Conservation (phyloP, 2,329 filamentous ascomycete genomes). For the Pseudocercospora macadamiae region DNA sequence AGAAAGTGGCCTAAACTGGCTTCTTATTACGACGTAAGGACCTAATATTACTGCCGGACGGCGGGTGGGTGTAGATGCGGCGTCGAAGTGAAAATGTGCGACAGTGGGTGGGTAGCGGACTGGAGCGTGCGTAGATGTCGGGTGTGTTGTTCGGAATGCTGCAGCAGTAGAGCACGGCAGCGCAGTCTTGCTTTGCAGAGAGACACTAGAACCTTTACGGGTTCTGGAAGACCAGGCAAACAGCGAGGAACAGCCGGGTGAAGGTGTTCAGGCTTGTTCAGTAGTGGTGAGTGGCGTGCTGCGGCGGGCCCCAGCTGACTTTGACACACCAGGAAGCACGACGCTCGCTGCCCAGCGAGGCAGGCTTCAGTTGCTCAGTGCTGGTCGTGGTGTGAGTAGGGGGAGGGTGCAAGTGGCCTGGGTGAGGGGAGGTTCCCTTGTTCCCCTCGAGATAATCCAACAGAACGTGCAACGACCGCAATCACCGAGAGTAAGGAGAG, state of each 20-base stretch:
- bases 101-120: not conserved
- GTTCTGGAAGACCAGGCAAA: not conserved
- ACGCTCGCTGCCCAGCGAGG: too few relatives aligned
- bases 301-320: not conserved
- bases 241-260: conserved; percentile 3
- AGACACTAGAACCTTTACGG: not conserved
- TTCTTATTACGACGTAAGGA: not conserved
- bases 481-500: not conserved
- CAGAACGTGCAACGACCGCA: not conserved
- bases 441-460: not conserved
- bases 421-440: too few relatives aligned
- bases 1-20: not conserved
- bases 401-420: not conserved
- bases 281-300: not conserved
- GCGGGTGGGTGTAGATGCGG: not conserved
- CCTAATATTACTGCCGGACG: not conserved
- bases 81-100: not conserved
- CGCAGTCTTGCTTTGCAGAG: not conserved
- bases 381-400: conserved; percentile 1
- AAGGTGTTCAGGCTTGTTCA: not conserved
- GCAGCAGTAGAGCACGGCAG: not conserved
- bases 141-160: not conserved
- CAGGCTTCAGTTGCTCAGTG: not conserved
- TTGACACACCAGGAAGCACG: not conserved
- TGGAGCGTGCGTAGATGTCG: not conserved